Base-by-base conservation (phyloP, 78 protist genomes). In the Capsaspora owczarzaki region DNA sequence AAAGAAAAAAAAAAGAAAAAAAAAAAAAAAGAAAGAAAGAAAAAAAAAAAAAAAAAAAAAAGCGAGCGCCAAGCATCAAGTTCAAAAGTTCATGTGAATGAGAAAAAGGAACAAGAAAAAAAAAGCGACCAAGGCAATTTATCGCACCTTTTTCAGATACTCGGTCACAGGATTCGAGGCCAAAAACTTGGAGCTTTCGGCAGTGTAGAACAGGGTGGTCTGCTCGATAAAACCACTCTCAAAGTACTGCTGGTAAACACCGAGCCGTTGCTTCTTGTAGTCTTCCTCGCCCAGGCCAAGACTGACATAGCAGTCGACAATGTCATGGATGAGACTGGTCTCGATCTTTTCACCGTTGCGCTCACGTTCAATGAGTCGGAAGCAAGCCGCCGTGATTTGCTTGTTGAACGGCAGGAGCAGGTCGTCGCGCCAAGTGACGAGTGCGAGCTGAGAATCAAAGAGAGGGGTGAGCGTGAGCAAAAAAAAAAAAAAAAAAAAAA, bases 281-380 rank as follows among this genome's bases (percentile, higher is more conserved):
- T 56, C 66, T 16, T 2, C 66, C 33, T 56, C 66, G 33, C 25
- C 33, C 66, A 56, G 79, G 23, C 79, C 79, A 35, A 75, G 79
- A 0, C 43, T 41, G 37, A 75, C 77, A 40, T 43, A 82, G 75
- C 60, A 56, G 78, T 82, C 63, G n/a, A 89, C 61, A 1, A 89
- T 89, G 35, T 86, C 85, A 22, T 63, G 51, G 43, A 91, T 42
- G 41, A 91, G 82, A 49, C 35, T 70, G 8, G 83, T 75, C 68
- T 89, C 85, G 72, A 91, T 81, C 61, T 42, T 74, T 66, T 92
- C 94, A 49, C 92, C 92, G 38, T 25, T 82, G 49, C 96, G 88
- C 82, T 93, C 96, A 31, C 79, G 44, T 31, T 85, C 68, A 29
- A 93, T 84, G 41, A 85, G 80, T n/a, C 51, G 80, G 68, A 92